Conservation (phyloP, 163 green algal species). For the Chlorella variabilis region DNA sequence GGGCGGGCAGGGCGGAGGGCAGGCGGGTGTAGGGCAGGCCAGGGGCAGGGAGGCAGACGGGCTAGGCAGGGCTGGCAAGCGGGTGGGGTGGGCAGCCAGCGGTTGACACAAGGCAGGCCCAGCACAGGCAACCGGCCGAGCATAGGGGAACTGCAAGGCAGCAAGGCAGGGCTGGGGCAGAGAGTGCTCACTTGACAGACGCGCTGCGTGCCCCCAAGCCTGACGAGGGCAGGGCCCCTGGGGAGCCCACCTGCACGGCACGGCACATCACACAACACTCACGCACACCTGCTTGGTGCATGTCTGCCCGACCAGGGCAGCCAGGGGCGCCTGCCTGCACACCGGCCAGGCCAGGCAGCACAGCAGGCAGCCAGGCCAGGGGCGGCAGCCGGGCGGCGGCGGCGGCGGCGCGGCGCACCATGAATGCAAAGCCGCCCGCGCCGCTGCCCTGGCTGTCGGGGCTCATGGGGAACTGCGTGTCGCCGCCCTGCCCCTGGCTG, state of each 20-base stretch:
- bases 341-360: too few relatives aligned
- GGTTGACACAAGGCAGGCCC: too few relatives aligned
- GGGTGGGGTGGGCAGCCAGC: background rate
- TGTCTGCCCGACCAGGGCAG: too few relatives aligned
- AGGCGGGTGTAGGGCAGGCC: background rate
- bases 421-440: background rate
- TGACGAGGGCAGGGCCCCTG: background rate
- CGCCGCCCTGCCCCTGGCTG: background rate
- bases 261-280: background rate
- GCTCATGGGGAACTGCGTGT: constrained; percentile 33
- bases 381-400: background rate
- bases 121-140: too few relatives aligned
- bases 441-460: background rate
- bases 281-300: too few relatives aligned
- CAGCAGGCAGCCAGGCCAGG: background rate
- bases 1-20: background rate
- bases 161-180: background rate
- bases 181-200: constrained; percentile 3
- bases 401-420: background rate
- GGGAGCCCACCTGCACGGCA: background rate
- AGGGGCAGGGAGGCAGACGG: background rate
- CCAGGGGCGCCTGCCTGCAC: too few relatives aligned
- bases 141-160: background rate
- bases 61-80: background rate
- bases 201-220: background rate